Base-by-base conservation (phyloP, 208 protist genomes). In the Trypanosoma rangeli region DNA sequence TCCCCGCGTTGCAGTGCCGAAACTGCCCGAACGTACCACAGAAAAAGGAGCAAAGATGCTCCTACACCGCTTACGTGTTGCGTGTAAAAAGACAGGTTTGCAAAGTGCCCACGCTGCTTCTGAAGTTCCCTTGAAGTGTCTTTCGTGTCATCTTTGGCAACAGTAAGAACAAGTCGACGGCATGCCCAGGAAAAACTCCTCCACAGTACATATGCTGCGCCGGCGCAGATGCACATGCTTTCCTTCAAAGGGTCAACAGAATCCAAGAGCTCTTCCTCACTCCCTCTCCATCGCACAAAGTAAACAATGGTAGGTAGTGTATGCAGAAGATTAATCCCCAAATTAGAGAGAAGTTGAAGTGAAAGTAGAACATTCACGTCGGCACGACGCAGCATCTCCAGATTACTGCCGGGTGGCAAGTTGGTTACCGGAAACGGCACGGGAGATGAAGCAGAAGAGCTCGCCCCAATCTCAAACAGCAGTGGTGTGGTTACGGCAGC, bases 331-430 rank as follows among this genome's bases (percentile, higher is more conserved):
- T 79, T 76, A 48, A 95, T 87, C 5, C 73, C 73, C 18, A 78
- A 56, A 54, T 90, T 92, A 2, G 78, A 73, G 15, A 89, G n/a
- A 13, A 95, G 72, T 61, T 95, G 90, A 67, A 92, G 50, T 28
- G 82, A 86, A 29, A 95, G 76, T 50, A 95, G 53, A 22, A 91
- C 79, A 64, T 93, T 95, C 22, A 93, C 68, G 60, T 93, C 87
- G 0, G 74, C 73, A 42, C 85, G 76, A 26, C 84, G 54, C 5
- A 93, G 66, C 16, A 88, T 70, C 69, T 84, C 68, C 39, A 90
- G 70, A 28, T 74, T 76, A 15, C 56, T 50, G 39, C 84, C 76
- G 8, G 62, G 77, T 83, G 52, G 80, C n/a, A 20, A 56, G 31
- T 68, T 80, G 35, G 82, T 78, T 1, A 74, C 65, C 1, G 77